Base-by-base conservation (phyloP, 2,329 filamentous ascomycete species). In the Pseudogymnoascus sp. region DNA sequence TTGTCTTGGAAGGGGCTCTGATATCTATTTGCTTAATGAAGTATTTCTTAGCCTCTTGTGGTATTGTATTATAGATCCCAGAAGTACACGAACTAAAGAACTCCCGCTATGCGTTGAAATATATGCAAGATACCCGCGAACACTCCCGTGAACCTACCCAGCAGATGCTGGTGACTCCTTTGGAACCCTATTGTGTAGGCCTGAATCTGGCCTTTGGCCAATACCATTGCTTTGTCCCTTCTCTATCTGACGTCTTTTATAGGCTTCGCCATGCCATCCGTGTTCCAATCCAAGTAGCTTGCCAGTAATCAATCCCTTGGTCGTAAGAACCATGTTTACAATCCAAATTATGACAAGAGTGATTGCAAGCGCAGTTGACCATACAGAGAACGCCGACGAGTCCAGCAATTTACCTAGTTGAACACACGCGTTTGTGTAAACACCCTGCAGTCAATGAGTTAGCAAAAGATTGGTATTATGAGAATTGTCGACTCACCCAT, bases 1-100 rank as follows among this genome's bases (percentile, higher is more conserved):
- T 79, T 91, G 35, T 77, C 80, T 59, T 90, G 87, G 85, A 91
- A 89, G 72, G 94, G 93, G 67, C 76, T 94, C 64, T 85, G 69
- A 74, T 61, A 34, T 61, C 9, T 62, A 43, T 54, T 32, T 54
- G 47, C 32, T 54, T 20, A 54, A 54, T 54, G n/a, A 54, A 8
- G 9, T 28, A 54, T 54, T 54, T 54, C 47, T n/a, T 54, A 54
- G n/a, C 5, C 16, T 20, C 28, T 5, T 18, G 28, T 32, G 47
- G 28, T 32, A 18, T 34, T 54, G 3, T 54, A 50, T 16, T 50
- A 12, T 16, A 11, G 14, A 16, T 9, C 43, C 9, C 25, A 54
- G 30, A 20, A 18, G n/a, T 54, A 32, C 5, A 54, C 12, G 2
- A 54, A 54, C 9, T 20, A 32, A 32, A 32, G 8, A 54, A 54